These are phyloP conservation scores for Ilyonectria sp. DNA, from an alignment of 2,329 filamentous ascomycete species.

Conservation along the genomic window DNA sequence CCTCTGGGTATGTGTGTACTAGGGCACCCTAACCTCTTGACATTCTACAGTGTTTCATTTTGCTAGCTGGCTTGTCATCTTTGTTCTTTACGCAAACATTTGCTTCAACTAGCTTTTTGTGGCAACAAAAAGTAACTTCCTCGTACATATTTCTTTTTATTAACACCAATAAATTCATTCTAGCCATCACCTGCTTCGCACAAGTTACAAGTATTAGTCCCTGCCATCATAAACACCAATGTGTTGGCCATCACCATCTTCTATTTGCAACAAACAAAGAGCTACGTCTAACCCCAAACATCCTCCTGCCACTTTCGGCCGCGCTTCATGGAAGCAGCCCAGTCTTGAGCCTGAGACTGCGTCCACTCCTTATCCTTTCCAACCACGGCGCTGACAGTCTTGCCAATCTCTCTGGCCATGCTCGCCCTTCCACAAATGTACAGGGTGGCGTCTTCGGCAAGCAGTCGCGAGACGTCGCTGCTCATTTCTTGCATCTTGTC, in stretches of 20 bases:
- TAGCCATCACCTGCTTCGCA: background rate
- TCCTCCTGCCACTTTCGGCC: constrained; percentile 34
- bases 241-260: background rate
- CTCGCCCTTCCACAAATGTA: constrained; percentile 30
- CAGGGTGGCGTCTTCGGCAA: constrained; percentile 24
- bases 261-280: background rate
- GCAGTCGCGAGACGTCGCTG: constrained; percentile 11
- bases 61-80: too few species aligned
- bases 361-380: constrained; percentile 23
- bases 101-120: too few species aligned
- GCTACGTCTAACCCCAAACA: constrained; percentile 21
- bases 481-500: constrained; percentile 26
- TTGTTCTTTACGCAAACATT: too few species aligned
- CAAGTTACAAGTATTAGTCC: background rate
- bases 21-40: too few species aligned
- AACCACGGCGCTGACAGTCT: constrained; percentile 28
- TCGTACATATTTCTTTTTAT: too few species aligned
- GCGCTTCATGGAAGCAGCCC: constrained; percentile 29
- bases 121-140: too few species aligned
- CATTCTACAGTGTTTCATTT: too few species aligned
- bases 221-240: background rate
- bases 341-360: constrained; percentile 19
- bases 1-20: too few species aligned
- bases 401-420: constrained; percentile 33
- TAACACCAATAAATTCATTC: too few species aligned